Conservation (phyloP, 1,139 yeast genomes). For the Suhomyces yuchorum region DNA sequence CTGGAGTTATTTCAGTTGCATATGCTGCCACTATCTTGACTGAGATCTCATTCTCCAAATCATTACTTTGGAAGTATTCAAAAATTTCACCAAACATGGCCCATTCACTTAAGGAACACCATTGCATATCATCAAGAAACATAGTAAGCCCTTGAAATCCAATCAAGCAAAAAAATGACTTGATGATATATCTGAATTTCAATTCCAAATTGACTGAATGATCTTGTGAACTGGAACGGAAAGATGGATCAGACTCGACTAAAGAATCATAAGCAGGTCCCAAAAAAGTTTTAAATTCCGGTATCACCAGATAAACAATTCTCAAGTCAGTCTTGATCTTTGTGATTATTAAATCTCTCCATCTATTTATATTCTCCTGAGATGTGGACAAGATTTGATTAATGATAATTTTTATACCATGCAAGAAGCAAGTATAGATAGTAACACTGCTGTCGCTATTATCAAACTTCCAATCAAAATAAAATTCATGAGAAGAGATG, state of each 20-base stretch:
- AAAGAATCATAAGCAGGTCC: conserved; percentile 44
- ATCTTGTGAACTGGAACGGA: conserved; percentile 22
- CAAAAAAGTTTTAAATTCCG: conserved; percentile 47
- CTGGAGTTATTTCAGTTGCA: conserved; percentile 3
- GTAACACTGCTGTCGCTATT: conserved; percentile 33
- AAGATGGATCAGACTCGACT: conserved; percentile 12
- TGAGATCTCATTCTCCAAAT: conserved; percentile 19
- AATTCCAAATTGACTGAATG: conserved; percentile 38
- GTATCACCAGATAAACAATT: conserved; percentile 45
- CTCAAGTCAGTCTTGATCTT: conserved; percentile 47
- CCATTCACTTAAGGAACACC: conserved; percentile 40
- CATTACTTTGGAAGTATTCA: conserved; percentile 26
- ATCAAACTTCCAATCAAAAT: conserved; percentile 45
- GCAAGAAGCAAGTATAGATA: conserved; percentile 29
- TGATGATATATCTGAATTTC: conserved; percentile 46
- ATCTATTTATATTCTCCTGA: conserved; percentile 36
- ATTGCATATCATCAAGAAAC: conserved; percentile 52
- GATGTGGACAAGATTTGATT: conserved; percentile 48
- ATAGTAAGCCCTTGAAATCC: conserved; percentile 49
- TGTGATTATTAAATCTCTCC: conserved; percentile 47
- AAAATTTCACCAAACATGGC: conserved; percentile 32
- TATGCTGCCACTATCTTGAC: conserved; percentile 23
- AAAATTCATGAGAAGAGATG: conserved; percentile 39
- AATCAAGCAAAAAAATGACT: conserved; percentile 44
- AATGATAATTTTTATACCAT: conserved; percentile 43